Conservation (phyloP, 306 rosid genomes). For the Vigna angularis region DNA sequence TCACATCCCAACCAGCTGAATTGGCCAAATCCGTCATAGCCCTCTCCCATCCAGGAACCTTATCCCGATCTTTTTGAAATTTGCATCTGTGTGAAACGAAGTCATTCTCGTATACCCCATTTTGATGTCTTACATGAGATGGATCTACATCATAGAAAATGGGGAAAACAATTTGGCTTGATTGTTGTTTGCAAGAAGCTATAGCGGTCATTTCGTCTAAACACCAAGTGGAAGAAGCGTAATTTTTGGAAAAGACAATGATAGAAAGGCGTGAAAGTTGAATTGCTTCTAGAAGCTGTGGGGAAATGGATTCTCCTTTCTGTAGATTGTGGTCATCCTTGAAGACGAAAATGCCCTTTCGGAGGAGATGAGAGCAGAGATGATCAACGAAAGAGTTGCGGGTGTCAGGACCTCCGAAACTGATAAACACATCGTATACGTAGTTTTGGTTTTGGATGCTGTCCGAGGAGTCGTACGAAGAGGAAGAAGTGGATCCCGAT, state of each 20-base stretch:
- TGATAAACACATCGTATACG: no score
- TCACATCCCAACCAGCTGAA: slow-evolving; percentile 32
- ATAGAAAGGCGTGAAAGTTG: neutral
- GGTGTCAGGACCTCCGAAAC: no score
- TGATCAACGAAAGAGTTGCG: no score
- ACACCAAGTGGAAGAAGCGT: slow-evolving; percentile 18
- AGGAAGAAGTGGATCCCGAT: neutral
- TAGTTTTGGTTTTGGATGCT: no score
- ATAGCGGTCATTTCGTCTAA: slow-evolving; percentile 38
- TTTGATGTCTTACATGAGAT: neutral
- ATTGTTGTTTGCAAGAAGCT: neutral
- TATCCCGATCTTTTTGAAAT: neutral
- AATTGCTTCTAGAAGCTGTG: no score
- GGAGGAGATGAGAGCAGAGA: no score
- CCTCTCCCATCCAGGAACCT: neutral
- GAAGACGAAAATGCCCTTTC: no score
- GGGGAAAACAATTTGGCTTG: neutral
- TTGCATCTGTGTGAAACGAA: neutral
- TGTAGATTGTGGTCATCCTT: no score
- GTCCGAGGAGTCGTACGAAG: neutral
- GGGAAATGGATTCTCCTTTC: no score
- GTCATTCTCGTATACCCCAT: neutral
- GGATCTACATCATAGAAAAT: slow-evolving; percentile 1
- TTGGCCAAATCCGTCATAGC: neutral
- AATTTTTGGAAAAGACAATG: neutral